phyloP scores from a whole-genome alignment of 495 filamentous ascomycete species.

The Xylaria curta region DNA sequence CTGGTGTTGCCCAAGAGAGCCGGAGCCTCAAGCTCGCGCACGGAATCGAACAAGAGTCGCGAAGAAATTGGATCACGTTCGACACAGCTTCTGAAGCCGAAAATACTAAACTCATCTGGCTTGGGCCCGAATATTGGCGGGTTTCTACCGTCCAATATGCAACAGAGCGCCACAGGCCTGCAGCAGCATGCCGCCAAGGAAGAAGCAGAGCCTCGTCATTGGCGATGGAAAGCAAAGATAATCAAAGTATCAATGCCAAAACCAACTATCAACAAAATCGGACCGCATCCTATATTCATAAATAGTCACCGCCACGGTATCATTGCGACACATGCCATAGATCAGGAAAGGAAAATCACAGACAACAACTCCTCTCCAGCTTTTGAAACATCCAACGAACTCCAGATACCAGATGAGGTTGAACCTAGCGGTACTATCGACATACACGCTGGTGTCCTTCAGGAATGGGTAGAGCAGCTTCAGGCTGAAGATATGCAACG shows the following conservation, averaged over 20 bases:
- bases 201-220: not conserved
- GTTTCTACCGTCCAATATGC: not conserved
- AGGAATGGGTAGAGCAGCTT: slow-evolving; percentile 42
- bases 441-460: slow-evolving; percentile 36
- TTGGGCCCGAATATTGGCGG: not conserved
- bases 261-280: not conserved
- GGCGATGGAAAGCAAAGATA: slow-evolving; percentile 7
- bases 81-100: not conserved
- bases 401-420: not conserved
- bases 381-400: not conserved
- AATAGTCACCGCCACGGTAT: not conserved
- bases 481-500: slow-evolving; percentile 31
- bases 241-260: slow-evolving; percentile 11
- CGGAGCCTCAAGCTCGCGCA: slow-evolving; percentile 26
- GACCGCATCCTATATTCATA: not conserved
- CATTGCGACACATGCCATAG: not conserved
- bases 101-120: not conserved
- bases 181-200: not conserved
- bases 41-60: slow-evolving; percentile 33
- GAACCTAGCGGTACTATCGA: slow-evolving; percentile 28
- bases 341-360: not conserved
- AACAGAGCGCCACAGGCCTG: not conserved
- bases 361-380: not conserved
- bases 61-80: not conserved
- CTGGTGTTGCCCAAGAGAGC: slow-evolving; percentile 38